These are phyloP conservation scores for Phlebiopsis gigantea DNA, from an alignment of 768 basidiomycete species.

Conservation along the genomic window DNA sequence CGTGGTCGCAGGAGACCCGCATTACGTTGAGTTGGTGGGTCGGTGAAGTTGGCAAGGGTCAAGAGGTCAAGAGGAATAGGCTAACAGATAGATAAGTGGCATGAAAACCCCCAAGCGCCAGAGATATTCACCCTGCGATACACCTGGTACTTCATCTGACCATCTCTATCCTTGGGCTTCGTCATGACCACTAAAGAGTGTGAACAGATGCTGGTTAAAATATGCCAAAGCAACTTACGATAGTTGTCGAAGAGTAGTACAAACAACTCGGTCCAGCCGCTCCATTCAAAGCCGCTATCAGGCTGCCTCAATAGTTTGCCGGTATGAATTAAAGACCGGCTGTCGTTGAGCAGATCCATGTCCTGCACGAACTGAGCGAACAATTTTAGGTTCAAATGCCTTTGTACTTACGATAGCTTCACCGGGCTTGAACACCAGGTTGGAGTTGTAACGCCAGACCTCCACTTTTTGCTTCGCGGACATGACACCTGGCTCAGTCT, in stretches of 20 bases:
- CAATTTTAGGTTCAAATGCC: neutral
- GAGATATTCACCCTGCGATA: slow-evolving; percentile 55
- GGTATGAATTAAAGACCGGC: slow-evolving; percentile 77
- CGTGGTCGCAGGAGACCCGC: slow-evolving; percentile 56
- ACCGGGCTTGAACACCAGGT: slow-evolving; percentile 74
- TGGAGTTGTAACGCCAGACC: slow-evolving; percentile 79
- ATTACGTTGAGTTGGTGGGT: slow-evolving; percentile 70
- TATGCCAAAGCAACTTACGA: slow-evolving; percentile 39
- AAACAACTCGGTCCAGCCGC: slow-evolving; percentile 85
- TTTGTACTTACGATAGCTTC: slow-evolving; percentile 51
- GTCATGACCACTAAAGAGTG: slow-evolving; percentile 73
- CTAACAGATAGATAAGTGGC: slow-evolving; percentile 32
- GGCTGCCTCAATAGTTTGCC: slow-evolving; percentile 83
- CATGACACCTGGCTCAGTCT: slow-evolving; percentile 80
- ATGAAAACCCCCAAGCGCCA: slow-evolving; percentile 20
- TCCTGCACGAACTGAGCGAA: slow-evolving; percentile 39
- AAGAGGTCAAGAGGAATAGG: slow-evolving; percentile 92
- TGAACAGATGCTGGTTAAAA: slow-evolving; percentile 10
- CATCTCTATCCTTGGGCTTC: slow-evolving; percentile 76
- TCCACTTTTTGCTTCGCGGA: slow-evolving; percentile 87
- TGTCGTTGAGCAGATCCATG: slow-evolving; percentile 84
- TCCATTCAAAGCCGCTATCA: slow-evolving; percentile 84
- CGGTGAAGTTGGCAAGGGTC: slow-evolving; percentile 78
- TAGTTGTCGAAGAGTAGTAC: slow-evolving; percentile 96
- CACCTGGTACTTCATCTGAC: slow-evolving; percentile 70